These are phyloP conservation scores for Haplographium delicatum DNA, from an alignment of 495 filamentous ascomycete genomes.

Conservation along the genomic window DNA sequence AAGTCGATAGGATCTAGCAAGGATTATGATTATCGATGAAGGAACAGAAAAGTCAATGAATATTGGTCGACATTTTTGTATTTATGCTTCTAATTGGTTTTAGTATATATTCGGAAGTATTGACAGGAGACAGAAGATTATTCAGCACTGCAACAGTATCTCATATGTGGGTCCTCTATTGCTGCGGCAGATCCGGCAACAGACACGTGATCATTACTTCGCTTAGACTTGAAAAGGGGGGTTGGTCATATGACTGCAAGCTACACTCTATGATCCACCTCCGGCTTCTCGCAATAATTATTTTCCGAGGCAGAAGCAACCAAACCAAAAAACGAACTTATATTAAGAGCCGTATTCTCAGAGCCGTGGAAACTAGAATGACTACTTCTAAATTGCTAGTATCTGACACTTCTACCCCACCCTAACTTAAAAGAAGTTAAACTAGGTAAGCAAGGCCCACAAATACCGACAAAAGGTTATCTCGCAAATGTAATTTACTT, in stretches of 20 bases:
- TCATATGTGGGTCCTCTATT: background rate
- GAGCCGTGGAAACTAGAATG: background rate
- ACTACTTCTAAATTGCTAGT: background rate
- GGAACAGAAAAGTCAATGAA: background rate
- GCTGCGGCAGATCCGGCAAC: background rate
- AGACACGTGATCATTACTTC: background rate
- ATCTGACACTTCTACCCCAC: background rate
- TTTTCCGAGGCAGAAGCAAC: no score
- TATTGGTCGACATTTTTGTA: background rate
- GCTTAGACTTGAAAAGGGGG: background rate
- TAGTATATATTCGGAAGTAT: background rate
- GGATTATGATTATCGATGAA: background rate
- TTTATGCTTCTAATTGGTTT: background rate
- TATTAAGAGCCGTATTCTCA: constrained; percentile 1
- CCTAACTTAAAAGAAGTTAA: constrained; percentile 7
- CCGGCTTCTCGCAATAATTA: no score
- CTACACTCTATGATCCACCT: no score
- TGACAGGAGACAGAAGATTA: background rate
- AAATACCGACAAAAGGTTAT: constrained; percentile 8
- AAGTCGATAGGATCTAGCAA: background rate
- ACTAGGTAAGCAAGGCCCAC: constrained; percentile 9
- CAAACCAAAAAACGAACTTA: background rate
- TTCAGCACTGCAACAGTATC: background rate
- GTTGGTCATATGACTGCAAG: background rate
- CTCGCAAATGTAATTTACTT: constrained; percentile 2